phyloP scores from a whole-genome alignment of 139 green algal species.

The Chlorella sp. region DNA sequence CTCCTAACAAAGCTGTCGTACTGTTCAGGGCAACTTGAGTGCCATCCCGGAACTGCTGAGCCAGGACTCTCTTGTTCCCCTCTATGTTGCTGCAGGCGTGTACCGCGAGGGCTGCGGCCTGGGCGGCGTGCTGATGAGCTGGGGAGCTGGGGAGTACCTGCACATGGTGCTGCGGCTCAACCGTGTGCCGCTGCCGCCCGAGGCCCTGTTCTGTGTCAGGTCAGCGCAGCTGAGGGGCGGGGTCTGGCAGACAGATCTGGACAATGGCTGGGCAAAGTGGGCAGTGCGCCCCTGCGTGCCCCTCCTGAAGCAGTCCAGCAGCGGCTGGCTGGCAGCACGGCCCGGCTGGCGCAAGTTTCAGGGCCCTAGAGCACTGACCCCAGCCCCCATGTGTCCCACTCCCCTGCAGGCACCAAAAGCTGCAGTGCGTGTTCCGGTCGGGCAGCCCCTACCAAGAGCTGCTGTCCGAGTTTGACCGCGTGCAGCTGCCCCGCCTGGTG shows the following conservation, averaged over 20 bases:
- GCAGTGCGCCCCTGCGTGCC: no score
- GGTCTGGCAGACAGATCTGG: no score
- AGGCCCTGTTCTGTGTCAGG: slow-evolving; percentile 82
- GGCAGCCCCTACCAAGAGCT: slow-evolving; percentile 75
- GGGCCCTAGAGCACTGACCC: no score
- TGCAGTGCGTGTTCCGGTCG: slow-evolving; percentile 52
- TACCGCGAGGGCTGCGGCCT: slow-evolving; percentile 69
- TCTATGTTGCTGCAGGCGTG: slow-evolving; percentile 56
- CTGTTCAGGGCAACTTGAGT: no score
- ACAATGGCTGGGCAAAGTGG: no score
- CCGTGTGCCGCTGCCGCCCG: slow-evolving; percentile 64
- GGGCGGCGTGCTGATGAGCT: slow-evolving; percentile 72
- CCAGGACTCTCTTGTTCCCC: no score
- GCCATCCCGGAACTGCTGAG: no score
- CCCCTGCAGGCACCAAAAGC: slow-evolving; percentile 52
- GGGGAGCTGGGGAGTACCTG: slow-evolving; percentile 86
- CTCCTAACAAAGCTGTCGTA: no score
- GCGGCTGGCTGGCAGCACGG: no score
- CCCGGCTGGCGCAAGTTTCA: no score
- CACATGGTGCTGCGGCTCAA: slow-evolving; percentile 82
- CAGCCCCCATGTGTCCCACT: neutral
- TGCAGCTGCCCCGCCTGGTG: slow-evolving; percentile 74
- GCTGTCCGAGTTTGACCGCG: slow-evolving; percentile 66
- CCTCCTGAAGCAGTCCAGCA: no score
- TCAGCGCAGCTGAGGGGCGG: no score